Evolutionary conservation across 768 basidiomycete genomes (phyloP).

Genomic region (Pulveroboletus sp.): DNA sequence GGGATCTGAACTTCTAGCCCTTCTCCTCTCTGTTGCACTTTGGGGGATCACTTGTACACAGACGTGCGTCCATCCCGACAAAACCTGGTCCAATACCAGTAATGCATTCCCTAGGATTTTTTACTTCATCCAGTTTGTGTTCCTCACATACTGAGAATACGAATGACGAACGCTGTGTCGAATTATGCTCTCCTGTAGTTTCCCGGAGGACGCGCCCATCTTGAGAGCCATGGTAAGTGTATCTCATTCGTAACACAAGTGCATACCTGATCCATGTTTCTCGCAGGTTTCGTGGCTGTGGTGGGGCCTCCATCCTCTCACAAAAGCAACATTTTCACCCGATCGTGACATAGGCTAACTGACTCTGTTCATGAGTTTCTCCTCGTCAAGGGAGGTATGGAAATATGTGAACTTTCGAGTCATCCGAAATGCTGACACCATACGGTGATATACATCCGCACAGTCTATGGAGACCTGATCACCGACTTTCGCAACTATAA

Average conservation of each 20-base stretch:
- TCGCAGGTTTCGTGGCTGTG: constrained; percentile 17
- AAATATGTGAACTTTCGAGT: neutral
- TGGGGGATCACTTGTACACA: constrained; percentile 24
- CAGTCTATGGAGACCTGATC: constrained; percentile 14
- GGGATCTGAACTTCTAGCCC: constrained; percentile 15
- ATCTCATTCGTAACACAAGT: neutral
- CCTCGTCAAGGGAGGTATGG: constrained; percentile 17
- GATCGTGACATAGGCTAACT: constrained; percentile 5
- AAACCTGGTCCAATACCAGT: neutral
- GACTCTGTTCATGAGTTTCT: constrained; percentile 16
- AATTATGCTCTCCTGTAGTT: neutral
- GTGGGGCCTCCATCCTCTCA: neutral
- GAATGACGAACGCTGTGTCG: neutral
- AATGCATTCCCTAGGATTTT: constrained; percentile 4
- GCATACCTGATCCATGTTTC: neutral
- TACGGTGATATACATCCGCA: neutral
- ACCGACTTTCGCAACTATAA: constrained; percentile 12
- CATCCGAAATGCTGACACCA: constrained; percentile 1
- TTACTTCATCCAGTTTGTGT: constrained; percentile 18
- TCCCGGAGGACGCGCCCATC: neutral
- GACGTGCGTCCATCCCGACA: constrained; percentile 8
- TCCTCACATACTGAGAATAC: neutral
- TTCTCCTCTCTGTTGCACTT: constrained; percentile 17
- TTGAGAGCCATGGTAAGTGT: constrained; percentile 11
- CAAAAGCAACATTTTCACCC: neutral